phyloP scores from a whole-genome alignment of 805 yeast genomes.

The Lachancea sp. region DNA sequence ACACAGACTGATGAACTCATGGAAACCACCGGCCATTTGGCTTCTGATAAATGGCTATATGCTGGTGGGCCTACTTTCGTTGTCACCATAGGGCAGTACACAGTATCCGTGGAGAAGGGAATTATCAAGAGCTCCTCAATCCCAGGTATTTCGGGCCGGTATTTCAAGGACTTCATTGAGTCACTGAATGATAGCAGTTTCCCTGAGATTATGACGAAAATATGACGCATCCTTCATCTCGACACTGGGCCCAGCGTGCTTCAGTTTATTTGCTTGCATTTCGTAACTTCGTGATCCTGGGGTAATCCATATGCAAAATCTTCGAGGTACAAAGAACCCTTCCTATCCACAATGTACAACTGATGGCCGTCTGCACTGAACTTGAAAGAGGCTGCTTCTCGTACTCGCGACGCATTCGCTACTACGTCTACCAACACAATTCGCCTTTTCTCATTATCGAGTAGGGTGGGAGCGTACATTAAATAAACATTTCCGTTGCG shows the following conservation, averaged over 20 bases:
- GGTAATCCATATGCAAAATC: slow-evolving; percentile 88
- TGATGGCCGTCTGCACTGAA: slow-evolving; percentile 81
- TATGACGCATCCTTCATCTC: background rate
- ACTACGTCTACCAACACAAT: slow-evolving; percentile 62
- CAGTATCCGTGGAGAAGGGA: slow-evolving; percentile 50
- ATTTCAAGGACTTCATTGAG: slow-evolving; percentile 16
- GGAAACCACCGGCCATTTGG: slow-evolving; percentile 37
- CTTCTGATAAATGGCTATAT: slow-evolving; percentile 66
- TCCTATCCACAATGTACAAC: slow-evolving; percentile 69
- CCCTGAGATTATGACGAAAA: background rate
- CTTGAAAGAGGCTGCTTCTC: slow-evolving; percentile 71
- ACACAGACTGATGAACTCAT: slow-evolving; percentile 37
- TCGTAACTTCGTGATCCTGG: slow-evolving; percentile 56
- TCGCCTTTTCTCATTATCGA: slow-evolving; percentile 47
- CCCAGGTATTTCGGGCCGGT: slow-evolving; percentile 13
- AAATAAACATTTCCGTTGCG: slow-evolving; percentile 71
- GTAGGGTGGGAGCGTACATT: slow-evolving; percentile 55
- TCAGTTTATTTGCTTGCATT: slow-evolving; percentile 51
- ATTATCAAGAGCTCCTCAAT: slow-evolving; percentile 15
- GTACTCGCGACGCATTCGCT: slow-evolving; percentile 60
- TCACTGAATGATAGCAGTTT: background rate
- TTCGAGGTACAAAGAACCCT: slow-evolving; percentile 69
- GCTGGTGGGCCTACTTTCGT: slow-evolving; percentile 73
- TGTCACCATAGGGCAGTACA: slow-evolving; percentile 38
- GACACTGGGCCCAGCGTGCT: too few relatives aligned